phyloP scores from a whole-genome alignment of 345 rosid genomes.

The Psidium friedrichsthalianum region DNA sequence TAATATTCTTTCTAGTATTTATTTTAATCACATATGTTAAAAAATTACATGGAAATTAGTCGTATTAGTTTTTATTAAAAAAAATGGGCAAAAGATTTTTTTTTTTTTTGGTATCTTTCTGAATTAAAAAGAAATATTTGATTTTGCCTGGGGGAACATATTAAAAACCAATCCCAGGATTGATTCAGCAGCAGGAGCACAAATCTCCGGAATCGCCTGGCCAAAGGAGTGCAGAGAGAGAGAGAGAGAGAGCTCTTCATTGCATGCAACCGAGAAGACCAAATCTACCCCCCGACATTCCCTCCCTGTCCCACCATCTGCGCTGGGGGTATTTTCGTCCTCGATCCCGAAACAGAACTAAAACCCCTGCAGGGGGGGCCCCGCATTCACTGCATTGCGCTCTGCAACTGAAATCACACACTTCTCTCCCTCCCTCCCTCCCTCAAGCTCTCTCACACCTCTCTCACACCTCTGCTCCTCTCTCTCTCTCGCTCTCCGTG shows the following conservation, averaged over 20 bases:
- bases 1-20: background rate
- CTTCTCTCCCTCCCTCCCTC: background rate
- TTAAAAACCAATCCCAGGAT: background rate
- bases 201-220: background rate
- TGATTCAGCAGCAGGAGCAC: background rate
- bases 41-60: background rate
- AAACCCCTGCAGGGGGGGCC: background rate
- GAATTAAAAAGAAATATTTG: background rate
- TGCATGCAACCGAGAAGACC: background rate
- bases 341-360: too few species aligned
- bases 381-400: background rate
- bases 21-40: fast-evolving
- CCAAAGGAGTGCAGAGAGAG: background rate
- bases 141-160: background rate
- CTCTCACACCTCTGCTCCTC: background rate
- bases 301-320: background rate
- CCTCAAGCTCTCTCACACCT: background rate
- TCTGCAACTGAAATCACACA: background rate
- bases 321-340: background rate
- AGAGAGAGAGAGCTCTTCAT: too few species aligned
- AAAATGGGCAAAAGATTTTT: background rate
- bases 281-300: background rate
- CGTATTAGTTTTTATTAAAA: too few species aligned
- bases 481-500: background rate
- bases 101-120: background rate